Base-by-base conservation (phyloP, 352 stramenopile genomes). In the Globisporangium splendens region DNA sequence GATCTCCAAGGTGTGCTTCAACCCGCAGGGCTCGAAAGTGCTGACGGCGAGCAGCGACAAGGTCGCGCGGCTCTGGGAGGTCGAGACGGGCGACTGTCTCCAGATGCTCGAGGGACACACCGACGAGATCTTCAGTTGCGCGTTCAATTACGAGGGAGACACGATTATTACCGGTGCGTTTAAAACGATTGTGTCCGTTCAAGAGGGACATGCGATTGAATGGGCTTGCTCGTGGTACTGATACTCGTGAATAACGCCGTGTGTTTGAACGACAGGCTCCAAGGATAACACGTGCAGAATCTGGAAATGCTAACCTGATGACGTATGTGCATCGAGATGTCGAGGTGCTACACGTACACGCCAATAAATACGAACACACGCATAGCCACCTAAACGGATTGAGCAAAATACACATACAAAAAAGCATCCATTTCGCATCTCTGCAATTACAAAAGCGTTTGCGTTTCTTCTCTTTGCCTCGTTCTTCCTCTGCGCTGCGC, bases 71-170 rank as follows among this genome's bases (percentile, higher is more conserved):
- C 77, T 98, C 21, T 98, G 94, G 94, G 93, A 98, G 48, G 83
- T 95, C 21, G 92, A 98, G 61, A 97, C 85, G 1, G 95, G 95
- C 21, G 91, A 98, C 61, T 98, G 93, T 61, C 70, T 98, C 28
- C 82, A 93, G 68, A 96, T 98, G 69, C 87, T 98, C 14, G 95
- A 98, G 59, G 95, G 95, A 20, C 95, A 98, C 80, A 98, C 91
- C n/a, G 93, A 98, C 65, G 93, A 98, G 63, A 98, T 98, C 71
- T 98, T 98, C 67, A 96, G 80, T 66, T 98, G 93, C 56, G 92
- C 93, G 31, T 98, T 98, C 82, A 98, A 98, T 75, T 98, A 98
- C 66, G 86, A 97, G 69, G 95, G 94, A 18, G 91, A 98, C 70
- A 98, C 93, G n/a, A 96, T 98, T 63, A 98, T 98, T 63, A 98